These are phyloP conservation scores for Sarocladiaceae sp. DNA, from an alignment of 2,329 filamentous ascomycete genomes.

Conservation along the genomic window DNA sequence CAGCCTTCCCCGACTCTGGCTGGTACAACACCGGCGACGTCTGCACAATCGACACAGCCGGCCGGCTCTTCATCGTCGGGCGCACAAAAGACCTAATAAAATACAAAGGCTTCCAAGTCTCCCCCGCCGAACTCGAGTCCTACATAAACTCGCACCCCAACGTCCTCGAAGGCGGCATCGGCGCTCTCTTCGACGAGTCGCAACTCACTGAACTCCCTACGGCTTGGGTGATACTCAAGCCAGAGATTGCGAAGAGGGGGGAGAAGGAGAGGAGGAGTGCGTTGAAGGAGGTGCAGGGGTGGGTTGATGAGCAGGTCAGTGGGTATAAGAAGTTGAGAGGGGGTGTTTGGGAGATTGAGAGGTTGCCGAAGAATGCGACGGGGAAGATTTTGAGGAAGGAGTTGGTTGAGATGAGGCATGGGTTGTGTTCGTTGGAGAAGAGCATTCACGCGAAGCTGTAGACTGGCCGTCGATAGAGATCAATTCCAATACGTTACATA, in stretches of 20 bases:
- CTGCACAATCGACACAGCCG: constrained; percentile 28
- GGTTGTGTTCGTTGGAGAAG: constrained; percentile 24
- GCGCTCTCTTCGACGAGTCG: constrained; percentile 29
- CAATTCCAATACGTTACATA: not conserved
- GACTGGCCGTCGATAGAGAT: not conserved
- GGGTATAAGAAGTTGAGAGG: constrained; percentile 37
- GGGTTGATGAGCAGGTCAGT: constrained; percentile 30
- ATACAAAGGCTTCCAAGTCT: constrained; percentile 38
- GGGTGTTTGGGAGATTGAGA: constrained; percentile 28
- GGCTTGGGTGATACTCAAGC: constrained; percentile 31
- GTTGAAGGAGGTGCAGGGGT: constrained; percentile 25
- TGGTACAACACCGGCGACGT: constrained; percentile 45
- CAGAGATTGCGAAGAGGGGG: constrained; percentile 13
- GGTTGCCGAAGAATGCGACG: constrained; percentile 30
- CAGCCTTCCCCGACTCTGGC: constrained; percentile 30
- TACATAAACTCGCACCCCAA: constrained; percentile 31
- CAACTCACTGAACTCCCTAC: constrained; percentile 33
- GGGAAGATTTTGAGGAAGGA: constrained; percentile 32
- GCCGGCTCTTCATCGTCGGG: constrained; percentile 30
- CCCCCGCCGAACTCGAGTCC: constrained; percentile 31
- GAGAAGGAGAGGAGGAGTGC: constrained; percentile 14
- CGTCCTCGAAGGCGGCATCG: constrained; percentile 31
- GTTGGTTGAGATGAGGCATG: constrained; percentile 24
- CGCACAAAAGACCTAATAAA: constrained; percentile 38
- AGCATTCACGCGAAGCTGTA: constrained; percentile 15